Evolutionary conservation across 129 eudicot genomes (phyloP).

Genomic region (Escallonia herrerae): DNA sequence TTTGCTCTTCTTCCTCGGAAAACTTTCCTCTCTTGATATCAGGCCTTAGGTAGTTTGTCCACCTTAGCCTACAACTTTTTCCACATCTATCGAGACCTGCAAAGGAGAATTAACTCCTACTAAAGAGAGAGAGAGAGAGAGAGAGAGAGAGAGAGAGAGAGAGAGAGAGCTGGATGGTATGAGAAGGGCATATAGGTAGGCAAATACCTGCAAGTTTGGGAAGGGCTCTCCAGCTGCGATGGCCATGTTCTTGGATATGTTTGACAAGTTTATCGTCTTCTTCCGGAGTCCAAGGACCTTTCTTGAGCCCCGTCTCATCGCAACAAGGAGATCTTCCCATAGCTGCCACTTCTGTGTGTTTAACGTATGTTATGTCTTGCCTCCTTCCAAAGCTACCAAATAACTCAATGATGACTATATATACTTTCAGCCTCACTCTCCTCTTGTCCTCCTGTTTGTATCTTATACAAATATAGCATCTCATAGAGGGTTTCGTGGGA

Average conservation of each 20-base stretch:
- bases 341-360: neutral
- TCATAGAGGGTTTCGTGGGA: too few species aligned
- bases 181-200: too few species aligned
- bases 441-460: too few species aligned
- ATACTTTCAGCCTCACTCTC: too few species aligned
- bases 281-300: constrained; percentile 95
- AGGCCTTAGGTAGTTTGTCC: constrained; percentile 83
- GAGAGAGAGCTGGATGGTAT: too few species aligned
- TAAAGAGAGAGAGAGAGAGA: too few species aligned
- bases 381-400: too few species aligned
- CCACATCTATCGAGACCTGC: constrained; percentile 85
- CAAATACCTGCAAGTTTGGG: constrained; percentile 75
- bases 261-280: constrained; percentile 68
- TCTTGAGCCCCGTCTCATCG: constrained; percentile 69
- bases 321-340: constrained; percentile 86
- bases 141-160: neutral
- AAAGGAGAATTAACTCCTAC: neutral
- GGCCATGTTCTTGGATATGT: constrained; percentile 75
- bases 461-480: too few species aligned
- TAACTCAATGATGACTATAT: too few species aligned
- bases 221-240: constrained; percentile 96
- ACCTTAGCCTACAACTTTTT: constrained; percentile 80
- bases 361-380: too few species aligned
- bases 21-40: constrained; percentile 94
- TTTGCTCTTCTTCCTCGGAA: constrained; percentile 79